Evolutionary conservation across 768 basidiomycete genomes (phyloP).

Genomic region (Trametes gibbosa): DNA sequence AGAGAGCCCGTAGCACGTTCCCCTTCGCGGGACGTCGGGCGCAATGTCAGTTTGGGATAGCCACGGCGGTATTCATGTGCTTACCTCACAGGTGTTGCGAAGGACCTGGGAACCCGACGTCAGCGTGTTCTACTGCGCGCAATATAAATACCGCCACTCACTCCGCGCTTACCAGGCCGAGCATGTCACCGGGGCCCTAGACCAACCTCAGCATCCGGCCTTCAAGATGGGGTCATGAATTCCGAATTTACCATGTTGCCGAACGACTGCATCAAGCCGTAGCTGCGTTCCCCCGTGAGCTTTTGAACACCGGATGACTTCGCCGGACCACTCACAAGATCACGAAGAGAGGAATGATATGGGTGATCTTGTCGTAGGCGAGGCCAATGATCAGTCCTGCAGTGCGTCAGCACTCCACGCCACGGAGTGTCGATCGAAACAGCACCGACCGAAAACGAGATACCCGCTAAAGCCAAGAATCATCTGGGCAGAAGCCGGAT

Average conservation of each 20-base stretch:
- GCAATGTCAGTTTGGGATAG: neutral
- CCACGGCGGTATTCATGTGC: neutral
- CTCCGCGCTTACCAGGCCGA: conserved; percentile 66
- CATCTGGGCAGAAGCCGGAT: conserved; percentile 41
- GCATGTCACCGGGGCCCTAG: conserved; percentile 71
- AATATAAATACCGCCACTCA: conserved; percentile 33
- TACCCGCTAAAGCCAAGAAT: conserved; percentile 69
- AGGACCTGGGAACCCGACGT: conserved; percentile 41
- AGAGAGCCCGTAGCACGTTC: conserved; percentile 67
- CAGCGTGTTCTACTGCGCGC: neutral
- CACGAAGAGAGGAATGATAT: conserved; percentile 62
- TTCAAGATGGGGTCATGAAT: neutral
- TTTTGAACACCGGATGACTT: neutral
- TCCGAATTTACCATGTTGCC: conserved; percentile 56
- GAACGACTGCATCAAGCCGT: conserved; percentile 69
- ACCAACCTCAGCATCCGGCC: conserved; percentile 1
- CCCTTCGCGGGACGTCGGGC: conserved; percentile 33
- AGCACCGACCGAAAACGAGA: conserved; percentile 52
- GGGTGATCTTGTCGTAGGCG: conserved; percentile 59
- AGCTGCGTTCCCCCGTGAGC: conserved; percentile 36
- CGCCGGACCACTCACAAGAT: conserved; percentile 47
- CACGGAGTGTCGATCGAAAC: neutral
- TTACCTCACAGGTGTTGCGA: conserved; percentile 61
- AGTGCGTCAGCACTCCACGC: neutral
- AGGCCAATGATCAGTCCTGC: conserved; percentile 57